Evolutionary conservation across 2,329 filamentous ascomycete species (phyloP).

Genomic region (Xylaria sp.): DNA sequence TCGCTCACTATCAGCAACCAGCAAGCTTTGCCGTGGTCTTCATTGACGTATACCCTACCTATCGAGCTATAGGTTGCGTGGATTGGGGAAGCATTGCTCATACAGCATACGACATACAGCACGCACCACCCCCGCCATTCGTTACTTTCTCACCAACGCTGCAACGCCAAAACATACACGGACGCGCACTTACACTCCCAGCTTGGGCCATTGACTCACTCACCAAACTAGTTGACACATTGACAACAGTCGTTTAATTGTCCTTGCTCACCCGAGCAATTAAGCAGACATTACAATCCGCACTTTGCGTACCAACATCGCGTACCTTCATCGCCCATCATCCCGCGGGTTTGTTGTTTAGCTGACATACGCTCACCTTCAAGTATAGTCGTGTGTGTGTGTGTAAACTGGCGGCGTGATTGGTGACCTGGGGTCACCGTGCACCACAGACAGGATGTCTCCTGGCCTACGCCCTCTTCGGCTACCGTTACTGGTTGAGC

Average conservation of each 20-base stretch:
- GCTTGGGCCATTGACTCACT: conserved; percentile 4
- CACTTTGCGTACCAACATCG: background rate
- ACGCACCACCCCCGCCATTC: conserved; percentile 18
- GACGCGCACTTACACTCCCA: conserved; percentile 25
- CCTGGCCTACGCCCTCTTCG: conserved; percentile 42
- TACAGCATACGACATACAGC: conserved; percentile 17
- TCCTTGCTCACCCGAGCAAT: background rate
- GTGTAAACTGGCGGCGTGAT: conserved; percentile 21
- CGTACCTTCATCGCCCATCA: background rate
- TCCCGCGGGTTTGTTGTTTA: background rate
- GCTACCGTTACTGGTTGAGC: conserved; percentile 40
- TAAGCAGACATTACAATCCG: background rate
- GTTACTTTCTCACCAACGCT: conserved; percentile 20
- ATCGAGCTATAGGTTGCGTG: conserved; percentile 9
- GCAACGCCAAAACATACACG: conserved; percentile 26
- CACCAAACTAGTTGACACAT: background rate
- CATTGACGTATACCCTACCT: conserved; percentile 17
- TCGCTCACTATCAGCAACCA: background rate
- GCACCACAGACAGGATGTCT: conserved; percentile 35
- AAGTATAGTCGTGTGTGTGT: conserved; percentile 10
- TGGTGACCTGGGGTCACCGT: conserved; percentile 24
- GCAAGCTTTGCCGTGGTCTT: conserved; percentile 6
- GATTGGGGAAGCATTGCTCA: conserved; percentile 23
- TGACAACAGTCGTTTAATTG: conserved; percentile 1
- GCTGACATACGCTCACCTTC: background rate